Conservation (phyloP, 805 yeast species). For the Saccharomycopsis fermentans region DNA sequence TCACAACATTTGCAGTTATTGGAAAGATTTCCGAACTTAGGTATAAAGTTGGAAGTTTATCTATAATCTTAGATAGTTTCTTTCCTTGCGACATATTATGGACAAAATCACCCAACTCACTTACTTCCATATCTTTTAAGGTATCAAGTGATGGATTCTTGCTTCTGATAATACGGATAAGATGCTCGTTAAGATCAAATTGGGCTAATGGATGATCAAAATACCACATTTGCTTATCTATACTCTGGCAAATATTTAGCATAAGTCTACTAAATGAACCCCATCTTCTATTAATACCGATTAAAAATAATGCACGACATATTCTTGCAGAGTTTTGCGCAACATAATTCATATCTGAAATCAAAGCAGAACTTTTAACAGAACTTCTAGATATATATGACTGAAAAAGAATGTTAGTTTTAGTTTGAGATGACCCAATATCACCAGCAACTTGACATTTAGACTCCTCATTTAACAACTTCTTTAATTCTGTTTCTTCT, state of each 20-base stretch:
- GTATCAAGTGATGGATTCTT: constrained; percentile 62
- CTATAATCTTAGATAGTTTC: constrained; percentile 46
- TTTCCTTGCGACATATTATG: constrained; percentile 73
- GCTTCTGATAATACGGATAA: constrained; percentile 49
- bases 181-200: constrained; percentile 65
- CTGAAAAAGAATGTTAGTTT: constrained; percentile 80
- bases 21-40: constrained; percentile 81
- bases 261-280: constrained; percentile 66
- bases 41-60: constrained; percentile 65
- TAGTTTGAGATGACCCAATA: constrained; percentile 66
- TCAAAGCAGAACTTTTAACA: constrained; percentile 69
- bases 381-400: constrained; percentile 71
- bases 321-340: constrained; percentile 95
- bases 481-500: constrained; percentile 64
- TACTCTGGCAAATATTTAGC: constrained; percentile 74
- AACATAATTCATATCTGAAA: constrained; percentile 83
- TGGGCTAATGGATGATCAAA: constrained; percentile 85
- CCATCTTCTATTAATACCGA: constrained; percentile 88
- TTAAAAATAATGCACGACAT: constrained; percentile 78
- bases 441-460: constrained; percentile 81
- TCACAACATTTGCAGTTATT: constrained; percentile 74
- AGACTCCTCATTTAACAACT: constrained; percentile 45
- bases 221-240: constrained; percentile 80
- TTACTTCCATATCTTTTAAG: constrained; percentile 59
- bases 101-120: constrained; percentile 81